These are phyloP conservation scores for Nissolia schottii DNA, from an alignment of 306 rosid genomes.

Conservation along the genomic window DNA sequence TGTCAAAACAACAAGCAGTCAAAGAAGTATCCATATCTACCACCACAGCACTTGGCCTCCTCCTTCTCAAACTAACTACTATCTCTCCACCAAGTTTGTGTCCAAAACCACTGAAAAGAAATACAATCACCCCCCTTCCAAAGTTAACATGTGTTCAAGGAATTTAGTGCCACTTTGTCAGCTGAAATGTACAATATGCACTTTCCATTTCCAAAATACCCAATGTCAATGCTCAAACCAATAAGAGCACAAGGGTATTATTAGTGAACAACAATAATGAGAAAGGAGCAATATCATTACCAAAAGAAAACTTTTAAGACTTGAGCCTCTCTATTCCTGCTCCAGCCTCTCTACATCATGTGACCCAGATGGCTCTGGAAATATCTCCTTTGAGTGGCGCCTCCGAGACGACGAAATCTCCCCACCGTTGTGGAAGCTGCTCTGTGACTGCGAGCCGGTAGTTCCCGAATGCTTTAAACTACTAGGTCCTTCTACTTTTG, in stretches of 20 bases:
- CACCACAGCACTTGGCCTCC: slow-evolving; percentile 35
- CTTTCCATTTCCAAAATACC: slow-evolving; percentile 27
- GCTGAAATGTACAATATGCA: slow-evolving; percentile 28
- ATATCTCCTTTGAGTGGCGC: slow-evolving; percentile 67
- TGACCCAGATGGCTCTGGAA: slow-evolving; percentile 67
- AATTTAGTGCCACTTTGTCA: slow-evolving; percentile 25
- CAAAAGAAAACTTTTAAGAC: slow-evolving; percentile 45
- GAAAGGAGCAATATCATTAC: slow-evolving; percentile 45
- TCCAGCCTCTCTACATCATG: slow-evolving; percentile 58
- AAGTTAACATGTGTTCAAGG: slow-evolving; percentile 8
- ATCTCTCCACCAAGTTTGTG: slow-evolving; percentile 18
- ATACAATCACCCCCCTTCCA: slow-evolving; percentile 5
- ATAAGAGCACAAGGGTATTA: slow-evolving; percentile 20
- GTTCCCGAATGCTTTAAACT: slow-evolving; percentile 76
- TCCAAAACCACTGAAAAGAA: slow-evolving; percentile 30
- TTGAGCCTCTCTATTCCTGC: slow-evolving; percentile 34
- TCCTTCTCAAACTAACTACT: slow-evolving; percentile 22
- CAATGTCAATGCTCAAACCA: slow-evolving; percentile 23
- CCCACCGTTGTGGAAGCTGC: slow-evolving; percentile 51
- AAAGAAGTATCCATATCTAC: slow-evolving; percentile 48
- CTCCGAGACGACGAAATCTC: slow-evolving; percentile 67
- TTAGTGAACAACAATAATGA: slow-evolving; percentile 38
- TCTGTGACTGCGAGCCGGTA: slow-evolving; percentile 70
- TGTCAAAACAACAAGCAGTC: slow-evolving; percentile 55
- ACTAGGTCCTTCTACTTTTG: slow-evolving; percentile 52